A percentile compares a stretch with the other conserved stretches of the same genome.
phyloP scores from a whole-genome alignment of 164 flowering plant species.

The Vitis rotundifolia region DNA sequence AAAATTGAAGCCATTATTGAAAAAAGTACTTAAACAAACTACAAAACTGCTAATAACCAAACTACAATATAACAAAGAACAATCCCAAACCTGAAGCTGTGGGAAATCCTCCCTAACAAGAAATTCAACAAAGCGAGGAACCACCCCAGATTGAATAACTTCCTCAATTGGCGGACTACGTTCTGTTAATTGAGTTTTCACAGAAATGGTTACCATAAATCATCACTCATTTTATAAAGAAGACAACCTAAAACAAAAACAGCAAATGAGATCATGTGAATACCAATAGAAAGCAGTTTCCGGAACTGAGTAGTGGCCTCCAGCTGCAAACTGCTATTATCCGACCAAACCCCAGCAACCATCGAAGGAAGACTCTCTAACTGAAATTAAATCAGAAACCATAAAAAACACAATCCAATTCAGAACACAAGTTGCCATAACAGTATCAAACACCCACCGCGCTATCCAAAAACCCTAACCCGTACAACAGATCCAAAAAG shows the following conservation, averaged over 20 bases:
- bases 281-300: slow-evolving; percentile 79
- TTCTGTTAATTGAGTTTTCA: slow-evolving; percentile 29
- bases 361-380: slow-evolving; percentile 72
- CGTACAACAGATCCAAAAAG: neutral
- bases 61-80: neutral
- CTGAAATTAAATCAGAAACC: slow-evolving; percentile 26
- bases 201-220: neutral
- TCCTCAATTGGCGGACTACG: slow-evolving; percentile 73
- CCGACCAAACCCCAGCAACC: slow-evolving; percentile 72
- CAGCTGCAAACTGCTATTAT: slow-evolving; percentile 53
- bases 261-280: neutral
- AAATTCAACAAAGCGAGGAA: slow-evolving; percentile 76
- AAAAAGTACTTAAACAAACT: neutral
- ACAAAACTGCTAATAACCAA: neutral
- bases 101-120: slow-evolving; percentile 64
- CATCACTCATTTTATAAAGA: neutral
- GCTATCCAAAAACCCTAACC: neutral
- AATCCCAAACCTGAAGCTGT: slow-evolving; percentile 56
- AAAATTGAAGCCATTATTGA: neutral
- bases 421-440: neutral
- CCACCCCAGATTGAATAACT: slow-evolving; percentile 71
- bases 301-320: slow-evolving; percentile 86
- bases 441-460: neutral
- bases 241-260: neutral
- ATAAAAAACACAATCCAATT: neutral